Conservation (phyloP, 140 eudicot genomes). For the Erigeron philadelphicus region DNA sequence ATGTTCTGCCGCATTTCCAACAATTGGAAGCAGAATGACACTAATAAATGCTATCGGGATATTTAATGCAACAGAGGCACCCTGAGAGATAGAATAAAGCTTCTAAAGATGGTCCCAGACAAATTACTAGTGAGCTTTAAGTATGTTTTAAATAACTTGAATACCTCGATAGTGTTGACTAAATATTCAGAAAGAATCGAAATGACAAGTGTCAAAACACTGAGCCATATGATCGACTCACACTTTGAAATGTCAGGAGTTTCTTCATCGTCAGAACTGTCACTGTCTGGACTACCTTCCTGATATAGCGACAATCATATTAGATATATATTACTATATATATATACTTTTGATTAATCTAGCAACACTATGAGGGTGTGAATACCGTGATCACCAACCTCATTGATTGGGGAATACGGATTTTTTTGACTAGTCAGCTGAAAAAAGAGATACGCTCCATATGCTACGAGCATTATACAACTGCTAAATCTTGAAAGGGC, state of each 20-base stretch:
- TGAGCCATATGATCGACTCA: conserved; percentile 49
- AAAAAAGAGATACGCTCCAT: conserved; percentile 56
- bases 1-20: conserved; percentile 96
- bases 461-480: conserved; percentile 81
- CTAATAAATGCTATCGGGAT: conserved; percentile 74
- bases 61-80: conserved; percentile 61
- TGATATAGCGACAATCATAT: conserved; percentile 19
- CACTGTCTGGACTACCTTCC: conserved; percentile 41
- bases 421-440: conserved; percentile 59
- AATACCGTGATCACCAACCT: conserved; percentile 38
- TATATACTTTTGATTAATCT: background rate
- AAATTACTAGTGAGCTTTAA: background rate
- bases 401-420: conserved; percentile 45
- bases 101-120: background rate
- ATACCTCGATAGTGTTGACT: conserved; percentile 66
- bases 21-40: conserved; percentile 73
- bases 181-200: conserved; percentile 58
- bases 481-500: conserved; percentile 84
- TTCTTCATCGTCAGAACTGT: conserved; percentile 47
- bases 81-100: conserved; percentile 41
- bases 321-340: conserved; percentile 14
- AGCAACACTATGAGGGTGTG: conserved; percentile 1
- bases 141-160: background rate
- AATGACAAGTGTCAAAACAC: conserved; percentile 40
- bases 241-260: conserved; percentile 43